These are phyloP conservation scores for Pelargonium cotyledonis DNA, from an alignment of 441 rosid species.

Conservation along the genomic window DNA sequence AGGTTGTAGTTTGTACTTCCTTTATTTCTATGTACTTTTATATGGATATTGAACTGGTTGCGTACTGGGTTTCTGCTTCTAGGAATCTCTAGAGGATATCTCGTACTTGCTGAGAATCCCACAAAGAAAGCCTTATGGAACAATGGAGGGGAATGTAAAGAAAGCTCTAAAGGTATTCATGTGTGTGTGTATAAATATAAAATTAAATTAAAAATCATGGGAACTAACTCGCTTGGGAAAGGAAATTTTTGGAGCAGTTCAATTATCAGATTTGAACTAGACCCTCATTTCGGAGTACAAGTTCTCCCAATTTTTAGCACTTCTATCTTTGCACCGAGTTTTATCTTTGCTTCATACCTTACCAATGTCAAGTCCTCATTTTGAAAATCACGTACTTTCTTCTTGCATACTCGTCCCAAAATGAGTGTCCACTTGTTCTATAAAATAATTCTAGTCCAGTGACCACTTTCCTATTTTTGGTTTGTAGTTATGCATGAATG, in stretches of 20 bases:
- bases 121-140: slow-evolving; percentile 93
- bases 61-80: slow-evolving; percentile 20
- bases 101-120: slow-evolving; percentile 90
- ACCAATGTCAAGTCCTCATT: not conserved
- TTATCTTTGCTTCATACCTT: not conserved
- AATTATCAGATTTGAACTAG: not conserved
- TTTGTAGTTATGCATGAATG: no score
- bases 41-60: slow-evolving; percentile 14
- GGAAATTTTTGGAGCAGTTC: not conserved
- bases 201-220: not conserved
- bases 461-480: no score
- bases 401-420: not conserved
- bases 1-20: slow-evolving; percentile 35
- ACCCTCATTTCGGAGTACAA: not conserved
- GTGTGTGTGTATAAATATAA: not conserved
- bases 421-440: no score
- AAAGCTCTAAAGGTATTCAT: slow-evolving; percentile 67
- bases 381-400: not conserved
- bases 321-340: not conserved
- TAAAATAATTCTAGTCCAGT: no score
- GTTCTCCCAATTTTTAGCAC: not conserved
- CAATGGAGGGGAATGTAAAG: slow-evolving; percentile 92
- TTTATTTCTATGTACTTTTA: slow-evolving; percentile 2
- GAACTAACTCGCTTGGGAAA: not conserved
- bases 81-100: slow-evolving; percentile 84